Evolutionary conservation across 2,329 filamentous ascomycete species (phyloP), one percentile per base, ranked within the genome.

Genomic region (Calonectria leucothoes): DNA sequence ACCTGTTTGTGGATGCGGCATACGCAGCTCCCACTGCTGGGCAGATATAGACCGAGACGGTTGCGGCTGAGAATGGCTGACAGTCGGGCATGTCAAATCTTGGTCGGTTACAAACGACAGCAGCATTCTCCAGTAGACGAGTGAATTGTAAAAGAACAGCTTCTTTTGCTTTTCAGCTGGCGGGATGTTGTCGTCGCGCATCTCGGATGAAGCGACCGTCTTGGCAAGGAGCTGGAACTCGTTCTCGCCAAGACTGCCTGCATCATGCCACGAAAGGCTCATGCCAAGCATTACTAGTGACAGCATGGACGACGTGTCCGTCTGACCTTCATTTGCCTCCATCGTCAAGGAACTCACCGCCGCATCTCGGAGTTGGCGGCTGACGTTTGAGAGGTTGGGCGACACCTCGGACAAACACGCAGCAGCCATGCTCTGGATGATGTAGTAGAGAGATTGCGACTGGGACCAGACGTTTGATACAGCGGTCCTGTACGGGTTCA

Each of bases 361-460:
- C 87, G 88, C 31, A 85, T 82, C 7, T 87, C 90, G 31, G 87
- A 85, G 72, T 7, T 75, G 11, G 83, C 84, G 29, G 84, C 87
- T 84, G 89, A 91, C 66, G 86, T 86, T 6, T 87, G 90, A 69
- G 90, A 90, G 69, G n/a, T 65, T 74, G 3, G 78, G 79, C 15
- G 76, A 90, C 85, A 78, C 80, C 42, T 91, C 90, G 0, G 90
- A 88, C 0, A 92, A 83, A 25, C 90, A 91, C 4, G 90, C 91
- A 11, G 91, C 90, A 1, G 91, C 89, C 91, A 92, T 93, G 75
- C 91, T 92, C 76, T 92, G 90, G 57, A 92, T 90, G 2, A 90
- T 90, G 59, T 89, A 90, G 77, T 89, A 91, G 65, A 92, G 89
- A 0, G 90, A 89, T 23, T 88, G 84, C 0, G 89, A 91, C n/a